Base-by-base conservation (phyloP, 1,284 basidiomycete genomes). In the Puccinia coronata region DNA sequence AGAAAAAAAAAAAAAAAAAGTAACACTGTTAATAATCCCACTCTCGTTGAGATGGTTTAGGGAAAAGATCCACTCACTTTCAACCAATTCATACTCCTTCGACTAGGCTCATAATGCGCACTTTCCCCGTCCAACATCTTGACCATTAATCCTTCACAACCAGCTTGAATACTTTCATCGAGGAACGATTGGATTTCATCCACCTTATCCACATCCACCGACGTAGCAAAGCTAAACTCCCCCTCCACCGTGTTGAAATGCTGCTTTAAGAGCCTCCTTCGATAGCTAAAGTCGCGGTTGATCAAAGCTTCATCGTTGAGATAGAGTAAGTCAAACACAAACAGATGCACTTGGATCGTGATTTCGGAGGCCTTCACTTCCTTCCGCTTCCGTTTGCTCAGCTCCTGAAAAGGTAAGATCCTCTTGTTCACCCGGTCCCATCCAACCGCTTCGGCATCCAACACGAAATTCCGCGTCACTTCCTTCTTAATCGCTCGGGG, bases 91-190 rank as follows among this genome's bases (percentile, higher is more conserved):
- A 98, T 93, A 87, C 92, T 95, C 59, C 97, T 89, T 78, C 95
- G 89, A 86, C 93, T 96, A 1, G 97, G 97, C 86, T 98, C 95
- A 86, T 99, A 99, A 84, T 91, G 93, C 85, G 96, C 95, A 20
- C 92, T 92, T 53, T 93, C 91, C 34, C 91, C 93, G 55, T 95
- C 92, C 18, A 99, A 88, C 94, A 98, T 97, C 88, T 99, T 99
- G 82, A 99, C 95, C 97, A 99, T 98, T 71, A 99, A 89, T 2
- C 97, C 97, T 86, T 99, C 97, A 86, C 97, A 99, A 0, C 96
- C 95, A 85, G 98, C 95, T 86, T 95, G 96, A 83, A 99, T 94
- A 86, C 93, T 96, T 84, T 95, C 92, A 85, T 99, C 97, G 23
- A 99, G 88, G 89, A 99, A 98, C 0, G 90, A 87, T 85, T 97